Percentiles rank a stretch among this genome's conserved stretches.
Conservation (phyloP, 169 alveolate genomes). For the Sarcocystis neurona region DNA sequence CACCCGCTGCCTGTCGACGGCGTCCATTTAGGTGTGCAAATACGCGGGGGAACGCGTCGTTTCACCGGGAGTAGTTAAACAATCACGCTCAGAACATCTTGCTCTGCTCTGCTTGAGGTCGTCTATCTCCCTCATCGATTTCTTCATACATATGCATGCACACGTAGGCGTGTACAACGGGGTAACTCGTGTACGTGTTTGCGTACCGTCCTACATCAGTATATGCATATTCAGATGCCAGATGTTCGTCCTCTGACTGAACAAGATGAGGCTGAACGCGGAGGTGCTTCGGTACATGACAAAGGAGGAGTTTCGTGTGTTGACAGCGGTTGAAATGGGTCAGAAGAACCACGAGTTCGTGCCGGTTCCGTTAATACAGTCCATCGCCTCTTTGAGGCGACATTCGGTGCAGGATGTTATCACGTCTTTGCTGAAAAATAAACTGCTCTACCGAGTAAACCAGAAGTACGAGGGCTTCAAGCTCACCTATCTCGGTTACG, state of each 20-base stretch:
- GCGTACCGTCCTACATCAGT: too few species aligned
- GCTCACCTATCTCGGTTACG: slow-evolving; percentile 97
- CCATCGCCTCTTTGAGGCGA: slow-evolving; percentile 94
- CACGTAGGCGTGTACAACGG: too few species aligned
- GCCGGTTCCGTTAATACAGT: slow-evolving; percentile 92
- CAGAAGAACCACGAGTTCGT: slow-evolving; percentile 98
- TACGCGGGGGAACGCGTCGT: too few species aligned
- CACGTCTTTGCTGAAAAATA: slow-evolving; percentile 88
- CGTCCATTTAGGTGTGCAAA: too few species aligned
- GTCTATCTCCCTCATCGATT: too few species aligned
- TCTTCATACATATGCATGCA: too few species aligned
- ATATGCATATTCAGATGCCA: neutral
- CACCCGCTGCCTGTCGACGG: too few species aligned
- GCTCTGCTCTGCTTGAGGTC: too few species aligned
- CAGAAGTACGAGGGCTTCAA: slow-evolving; percentile 97
- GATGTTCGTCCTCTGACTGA: neutral
- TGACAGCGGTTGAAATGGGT: slow-evolving; percentile 94
- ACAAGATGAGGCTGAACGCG: slow-evolving; percentile 66
- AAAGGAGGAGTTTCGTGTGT: slow-evolving; percentile 73
- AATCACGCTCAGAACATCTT: too few species aligned
- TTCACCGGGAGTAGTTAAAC: too few species aligned
- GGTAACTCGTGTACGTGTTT: too few species aligned
- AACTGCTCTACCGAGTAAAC: slow-evolving; percentile 91
- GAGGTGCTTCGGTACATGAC: slow-evolving; percentile 73
- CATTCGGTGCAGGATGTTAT: slow-evolving; percentile 87